These are phyloP conservation scores for Umbelopsis sp. DNA, from an alignment of 192 early-diverging fungal species.

Conservation along the genomic window DNA sequence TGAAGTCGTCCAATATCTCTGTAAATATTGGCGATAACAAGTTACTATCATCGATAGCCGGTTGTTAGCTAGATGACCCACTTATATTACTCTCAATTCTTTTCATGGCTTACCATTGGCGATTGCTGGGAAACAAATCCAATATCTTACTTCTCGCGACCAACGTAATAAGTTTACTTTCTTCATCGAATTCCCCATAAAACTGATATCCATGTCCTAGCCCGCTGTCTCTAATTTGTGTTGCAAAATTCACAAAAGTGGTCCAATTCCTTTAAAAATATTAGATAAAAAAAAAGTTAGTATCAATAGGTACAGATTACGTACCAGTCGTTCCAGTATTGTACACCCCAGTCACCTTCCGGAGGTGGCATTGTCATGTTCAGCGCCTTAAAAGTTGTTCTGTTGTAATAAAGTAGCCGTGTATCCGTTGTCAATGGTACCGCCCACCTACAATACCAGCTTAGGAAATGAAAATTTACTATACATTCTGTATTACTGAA, in stretches of 20 bases:
- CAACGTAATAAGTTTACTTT: slow-evolving; percentile 20
- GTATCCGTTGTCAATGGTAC: slow-evolving; percentile 20
- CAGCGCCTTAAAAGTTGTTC: slow-evolving; percentile 12
- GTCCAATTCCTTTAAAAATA: not conserved
- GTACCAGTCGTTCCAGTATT: slow-evolving; percentile 20
- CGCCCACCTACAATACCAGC: slow-evolving; percentile 3
- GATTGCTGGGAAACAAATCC: slow-evolving; percentile 13
- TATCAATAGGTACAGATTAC: not conserved
- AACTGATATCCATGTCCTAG: slow-evolving; percentile 22
- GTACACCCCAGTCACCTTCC: slow-evolving; percentile 18
- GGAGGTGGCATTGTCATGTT: slow-evolving; percentile 19
- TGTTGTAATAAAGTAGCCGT: slow-evolving; percentile 19
- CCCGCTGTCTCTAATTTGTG: not conserved
- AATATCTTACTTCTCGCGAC: slow-evolving; percentile 15
- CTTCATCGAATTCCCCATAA: slow-evolving; percentile 24
- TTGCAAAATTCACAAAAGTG: slow-evolving; percentile 10
- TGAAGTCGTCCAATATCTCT: slow-evolving; percentile 18
- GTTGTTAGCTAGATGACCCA: not conserved
- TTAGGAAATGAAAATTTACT: not conserved
- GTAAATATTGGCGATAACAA: slow-evolving; percentile 13
- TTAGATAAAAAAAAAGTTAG: not conserved
- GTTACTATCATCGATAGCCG: not conserved
- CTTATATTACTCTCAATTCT: no score
- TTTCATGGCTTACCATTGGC: not conserved
- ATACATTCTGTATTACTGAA: not conserved